Evolutionary conservation across 805 yeast species (phyloP).

Genomic region (Ogataea methylovora): DNA sequence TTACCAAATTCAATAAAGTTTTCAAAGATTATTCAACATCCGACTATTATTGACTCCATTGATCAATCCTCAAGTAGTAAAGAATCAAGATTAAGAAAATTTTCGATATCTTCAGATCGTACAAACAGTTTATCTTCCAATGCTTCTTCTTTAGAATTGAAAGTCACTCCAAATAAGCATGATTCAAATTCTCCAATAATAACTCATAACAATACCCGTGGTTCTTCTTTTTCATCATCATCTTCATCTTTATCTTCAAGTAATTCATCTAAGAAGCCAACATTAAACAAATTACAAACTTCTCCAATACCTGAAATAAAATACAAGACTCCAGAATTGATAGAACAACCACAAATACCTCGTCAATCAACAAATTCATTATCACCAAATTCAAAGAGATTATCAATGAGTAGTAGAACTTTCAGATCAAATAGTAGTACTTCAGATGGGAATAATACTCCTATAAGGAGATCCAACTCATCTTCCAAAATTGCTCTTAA

Average conservation of each 20-base stretch:
- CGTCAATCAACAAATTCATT: too few species aligned
- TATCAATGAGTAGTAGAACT: conserved; percentile 25
- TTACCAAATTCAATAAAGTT: not conserved
- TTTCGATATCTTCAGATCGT: too few species aligned
- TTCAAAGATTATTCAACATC: not conserved
- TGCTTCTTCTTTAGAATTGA: too few species aligned
- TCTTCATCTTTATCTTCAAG: not conserved
- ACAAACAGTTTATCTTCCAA: too few species aligned
- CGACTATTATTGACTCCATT: too few species aligned
- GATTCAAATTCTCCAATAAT: too few species aligned
- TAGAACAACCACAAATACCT: conserved; percentile 2
- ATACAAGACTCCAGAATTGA: not conserved
- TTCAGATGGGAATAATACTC: not conserved
- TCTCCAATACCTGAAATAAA: conserved; percentile 9
- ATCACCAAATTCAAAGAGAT: conserved; percentile 23
- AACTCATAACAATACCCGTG: too few species aligned
- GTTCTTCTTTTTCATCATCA: not conserved
- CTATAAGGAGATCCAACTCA: too few species aligned
- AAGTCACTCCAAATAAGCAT: too few species aligned
- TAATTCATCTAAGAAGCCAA: not conserved
- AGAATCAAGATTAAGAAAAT: too few species aligned
- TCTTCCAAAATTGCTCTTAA: too few species aligned
- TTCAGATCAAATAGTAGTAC: conserved; percentile 19
- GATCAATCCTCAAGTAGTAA: too few species aligned
- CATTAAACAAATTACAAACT: not conserved